Percentiles rank a stretch among this genome's conserved stretches.
phyloP scores from a whole-genome alignment of 2,329 filamentous ascomycete genomes.

The Diaporthe sp. region DNA sequence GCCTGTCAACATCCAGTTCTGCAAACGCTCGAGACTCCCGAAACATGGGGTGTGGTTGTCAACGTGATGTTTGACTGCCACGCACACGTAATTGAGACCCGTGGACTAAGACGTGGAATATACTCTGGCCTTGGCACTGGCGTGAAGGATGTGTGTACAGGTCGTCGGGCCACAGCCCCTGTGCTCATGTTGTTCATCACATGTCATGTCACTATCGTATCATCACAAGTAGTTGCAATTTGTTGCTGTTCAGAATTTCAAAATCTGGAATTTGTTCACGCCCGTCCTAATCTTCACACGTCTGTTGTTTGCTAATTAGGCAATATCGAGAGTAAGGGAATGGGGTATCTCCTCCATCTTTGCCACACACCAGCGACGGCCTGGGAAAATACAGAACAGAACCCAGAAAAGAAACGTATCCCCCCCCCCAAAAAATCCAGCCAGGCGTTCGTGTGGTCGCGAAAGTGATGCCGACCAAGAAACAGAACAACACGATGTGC shows the following conservation, averaged over 20 bases:
- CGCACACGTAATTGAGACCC: neutral
- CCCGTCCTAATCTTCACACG: slow-evolving; percentile 7
- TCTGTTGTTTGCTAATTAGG: neutral
- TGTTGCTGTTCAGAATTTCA: neutral
- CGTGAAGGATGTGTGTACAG: neutral
- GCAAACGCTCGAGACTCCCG: neutral
- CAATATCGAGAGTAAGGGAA: slow-evolving; percentile 25
- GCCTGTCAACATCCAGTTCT: neutral
- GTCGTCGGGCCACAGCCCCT: neutral
- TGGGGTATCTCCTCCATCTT: slow-evolving; percentile 30
- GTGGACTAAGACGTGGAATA: neutral
- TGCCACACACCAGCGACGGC: slow-evolving; percentile 9
- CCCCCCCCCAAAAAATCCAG: neutral
- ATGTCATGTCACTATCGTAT: neutral
- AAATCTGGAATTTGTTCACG: slow-evolving; percentile 12
- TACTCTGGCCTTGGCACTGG: neutral
- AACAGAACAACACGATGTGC: slow-evolving; percentile 26
- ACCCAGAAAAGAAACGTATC: neutral
- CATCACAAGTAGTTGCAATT: neutral
- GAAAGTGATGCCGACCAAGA: neutral
- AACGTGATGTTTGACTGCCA: neutral
- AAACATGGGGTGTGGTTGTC: neutral
- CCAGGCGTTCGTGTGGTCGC: neutral
- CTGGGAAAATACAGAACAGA: slow-evolving; percentile 3
- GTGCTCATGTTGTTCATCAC: neutral